phyloP scores from a whole-genome alignment of 129 eudicot genomes.

The Kitagawia praeruptora region DNA sequence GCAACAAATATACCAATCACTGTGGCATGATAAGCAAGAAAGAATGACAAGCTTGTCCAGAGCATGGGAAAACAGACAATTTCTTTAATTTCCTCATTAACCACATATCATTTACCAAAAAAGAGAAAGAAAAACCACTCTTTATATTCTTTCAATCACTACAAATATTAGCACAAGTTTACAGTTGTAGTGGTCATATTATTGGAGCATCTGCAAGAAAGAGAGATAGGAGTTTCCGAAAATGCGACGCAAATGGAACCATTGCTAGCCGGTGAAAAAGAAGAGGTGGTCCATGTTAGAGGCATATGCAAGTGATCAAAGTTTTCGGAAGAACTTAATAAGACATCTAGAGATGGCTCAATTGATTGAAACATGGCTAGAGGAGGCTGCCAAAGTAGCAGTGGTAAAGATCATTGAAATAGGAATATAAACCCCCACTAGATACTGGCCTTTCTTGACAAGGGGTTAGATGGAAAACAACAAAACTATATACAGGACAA shows the following conservation, averaged over 20 bases:
- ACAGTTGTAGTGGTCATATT: background rate
- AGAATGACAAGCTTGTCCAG: slow-evolving; percentile 28
- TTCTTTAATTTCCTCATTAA: background rate
- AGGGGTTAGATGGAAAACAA: slow-evolving; percentile 13
- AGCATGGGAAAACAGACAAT: slow-evolving; percentile 14
- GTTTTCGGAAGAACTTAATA: slow-evolving; percentile 4
- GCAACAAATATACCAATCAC: background rate
- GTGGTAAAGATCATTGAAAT: slow-evolving; percentile 16
- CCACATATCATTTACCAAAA: background rate
- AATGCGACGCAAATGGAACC: background rate
- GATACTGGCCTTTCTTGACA: slow-evolving; percentile 23
- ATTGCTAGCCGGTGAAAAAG: background rate
- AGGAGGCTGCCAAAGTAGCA: slow-evolving; percentile 15
- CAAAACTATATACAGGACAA: slow-evolving; percentile 18
- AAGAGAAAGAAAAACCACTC: background rate
- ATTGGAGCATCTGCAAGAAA: slow-evolving; percentile 8
- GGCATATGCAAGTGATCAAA: slow-evolving; percentile 13
- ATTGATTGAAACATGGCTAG: slow-evolving; percentile 12
- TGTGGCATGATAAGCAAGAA: slow-evolving; percentile 3
- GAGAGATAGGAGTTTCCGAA: background rate
- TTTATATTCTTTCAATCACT: background rate
- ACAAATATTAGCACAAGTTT: background rate
- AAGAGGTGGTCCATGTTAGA: slow-evolving; percentile 3
- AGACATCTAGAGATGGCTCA: slow-evolving; percentile 10
- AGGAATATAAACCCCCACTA: slow-evolving; percentile 16